Percentiles rank a stretch among this genome's conserved stretches.
Conservation (phyloP, 164 flowering plant species). For the Brasenia schreberi region DNA sequence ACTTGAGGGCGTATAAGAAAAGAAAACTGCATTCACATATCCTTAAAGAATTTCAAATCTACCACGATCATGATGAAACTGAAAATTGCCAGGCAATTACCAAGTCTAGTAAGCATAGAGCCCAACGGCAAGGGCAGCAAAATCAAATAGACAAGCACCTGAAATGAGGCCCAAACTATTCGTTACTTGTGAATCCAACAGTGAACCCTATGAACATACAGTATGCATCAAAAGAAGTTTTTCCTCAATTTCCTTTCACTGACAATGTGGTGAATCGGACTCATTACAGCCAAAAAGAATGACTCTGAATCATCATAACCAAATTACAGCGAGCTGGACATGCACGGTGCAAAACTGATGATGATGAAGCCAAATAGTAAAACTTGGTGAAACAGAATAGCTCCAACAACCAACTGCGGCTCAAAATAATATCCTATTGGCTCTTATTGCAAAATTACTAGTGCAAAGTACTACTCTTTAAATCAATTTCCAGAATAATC, state of each 20-base stretch:
- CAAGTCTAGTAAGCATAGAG: slow-evolving; percentile 90
- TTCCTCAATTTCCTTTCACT: background rate
- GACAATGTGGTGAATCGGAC: background rate
- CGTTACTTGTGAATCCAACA: slow-evolving; percentile 91
- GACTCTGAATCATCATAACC: slow-evolving; percentile 14
- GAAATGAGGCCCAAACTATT: slow-evolving; percentile 99
- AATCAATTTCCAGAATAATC: too few species aligned
- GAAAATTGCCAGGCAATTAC: slow-evolving; percentile 82
- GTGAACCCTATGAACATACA: slow-evolving; percentile 86
- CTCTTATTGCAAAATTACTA: too few species aligned
- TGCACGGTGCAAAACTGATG: too few species aligned
- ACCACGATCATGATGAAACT: slow-evolving; percentile 78
- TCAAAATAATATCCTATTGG: too few species aligned
- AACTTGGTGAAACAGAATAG: too few species aligned
- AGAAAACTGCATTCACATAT: too few species aligned
- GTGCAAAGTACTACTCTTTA: too few species aligned
- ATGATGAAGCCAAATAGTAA: too few species aligned
- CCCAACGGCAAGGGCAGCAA: slow-evolving; percentile 95
- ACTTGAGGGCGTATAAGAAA: too few species aligned
- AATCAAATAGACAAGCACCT: slow-evolving; percentile 96
- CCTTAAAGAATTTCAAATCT: too few species aligned
- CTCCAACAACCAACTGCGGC: too few species aligned
- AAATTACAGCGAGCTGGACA: slow-evolving; percentile 29
- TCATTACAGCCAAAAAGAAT: background rate
- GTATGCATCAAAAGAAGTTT: background rate